Conservation (phyloP, 768 basidiomycete genomes). For the Ramaria sp. region DNA sequence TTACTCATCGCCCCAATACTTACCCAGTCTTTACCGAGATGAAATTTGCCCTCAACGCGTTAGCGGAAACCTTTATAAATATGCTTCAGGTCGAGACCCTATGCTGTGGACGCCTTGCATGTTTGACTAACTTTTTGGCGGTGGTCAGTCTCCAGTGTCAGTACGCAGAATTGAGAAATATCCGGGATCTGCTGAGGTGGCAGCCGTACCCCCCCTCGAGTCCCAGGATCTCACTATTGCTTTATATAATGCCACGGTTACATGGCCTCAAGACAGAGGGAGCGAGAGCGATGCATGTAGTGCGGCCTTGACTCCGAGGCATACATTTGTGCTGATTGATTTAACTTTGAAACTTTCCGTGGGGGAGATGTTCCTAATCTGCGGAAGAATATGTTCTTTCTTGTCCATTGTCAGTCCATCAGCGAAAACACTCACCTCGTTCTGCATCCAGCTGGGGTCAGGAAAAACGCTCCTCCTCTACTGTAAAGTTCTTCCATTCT, state of each 20-base stretch:
- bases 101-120: not conserved
- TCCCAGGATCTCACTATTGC: conserved; percentile 52
- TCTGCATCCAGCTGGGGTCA: conserved; percentile 52
- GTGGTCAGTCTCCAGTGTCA: conserved; percentile 59
- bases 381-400: conserved; percentile 40
- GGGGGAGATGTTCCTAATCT: conserved; percentile 73
- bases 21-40: conserved; percentile 71
- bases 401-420: not conserved
- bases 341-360: conserved; percentile 66
- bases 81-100: conserved; percentile 53
- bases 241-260: conserved; percentile 77
- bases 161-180: conserved; percentile 89
- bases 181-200: conserved; percentile 63
- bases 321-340: conserved; percentile 75
- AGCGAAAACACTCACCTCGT: not conserved
- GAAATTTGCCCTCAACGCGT: conserved; percentile 76
- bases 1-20: not conserved
- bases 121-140: not conserved
- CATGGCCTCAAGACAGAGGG: conserved; percentile 75
- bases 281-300: conserved; percentile 38
- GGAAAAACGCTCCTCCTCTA: conserved; percentile 83
- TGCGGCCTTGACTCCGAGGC: conserved; percentile 52
- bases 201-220: conserved; percentile 44
- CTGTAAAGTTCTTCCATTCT: conserved; percentile 23
- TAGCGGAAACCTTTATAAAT: conserved; percentile 88